A percentile compares a stretch with the other conserved stretches of the same genome.
Evolutionary conservation across 257 asterid genomes (phyloP).

Genomic region (Primulina eburnea): DNA sequence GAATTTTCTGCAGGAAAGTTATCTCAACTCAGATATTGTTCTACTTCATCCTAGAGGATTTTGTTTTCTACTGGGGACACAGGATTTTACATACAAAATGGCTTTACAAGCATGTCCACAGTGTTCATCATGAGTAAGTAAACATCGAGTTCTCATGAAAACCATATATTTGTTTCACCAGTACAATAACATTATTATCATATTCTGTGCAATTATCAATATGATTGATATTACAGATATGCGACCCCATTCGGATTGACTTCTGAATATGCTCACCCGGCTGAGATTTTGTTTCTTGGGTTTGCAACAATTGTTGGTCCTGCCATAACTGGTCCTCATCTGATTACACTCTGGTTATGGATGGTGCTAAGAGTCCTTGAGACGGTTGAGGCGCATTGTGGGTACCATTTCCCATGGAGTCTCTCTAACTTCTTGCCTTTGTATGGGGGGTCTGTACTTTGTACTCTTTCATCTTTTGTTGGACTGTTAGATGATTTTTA

Average conservation of each 20-base stretch:
- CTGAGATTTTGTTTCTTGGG: conserved; percentile 94
- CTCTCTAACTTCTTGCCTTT: conserved; percentile 89
- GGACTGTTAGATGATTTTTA: background rate
- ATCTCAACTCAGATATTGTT: conserved; percentile 75
- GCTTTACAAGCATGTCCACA: conserved; percentile 98
- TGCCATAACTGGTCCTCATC: conserved; percentile 96
- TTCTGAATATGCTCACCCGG: conserved; percentile 99
- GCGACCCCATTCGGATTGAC: conserved; percentile 99
- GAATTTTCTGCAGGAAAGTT: conserved; percentile 76
- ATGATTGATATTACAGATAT: conserved; percentile 50
- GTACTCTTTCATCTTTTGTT: conserved; percentile 26
- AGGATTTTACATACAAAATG: conserved; percentile 92
- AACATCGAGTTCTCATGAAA: conserved; percentile 18
- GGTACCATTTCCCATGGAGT: conserved; percentile 97
- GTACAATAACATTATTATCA: conserved; percentile 4
- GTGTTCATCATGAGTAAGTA: conserved; percentile 98
- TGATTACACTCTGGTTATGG: conserved; percentile 94
- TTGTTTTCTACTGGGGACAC: conserved; percentile 97
- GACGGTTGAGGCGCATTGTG: conserved; percentile 98
- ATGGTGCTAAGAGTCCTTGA: conserved; percentile 95
- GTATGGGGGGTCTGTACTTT: conserved; percentile 89
- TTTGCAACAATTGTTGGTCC: conserved; percentile 97
- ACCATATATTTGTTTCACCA: conserved; percentile 9
- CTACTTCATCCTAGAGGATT: conserved; percentile 93
- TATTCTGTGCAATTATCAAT: conserved; percentile 12